Percentiles rank a stretch among this genome's conserved stretches.
Evolutionary conservation across 352 stramenopile genomes (phyloP).

Genomic region (Thalassiosira mediterranea): DNA sequence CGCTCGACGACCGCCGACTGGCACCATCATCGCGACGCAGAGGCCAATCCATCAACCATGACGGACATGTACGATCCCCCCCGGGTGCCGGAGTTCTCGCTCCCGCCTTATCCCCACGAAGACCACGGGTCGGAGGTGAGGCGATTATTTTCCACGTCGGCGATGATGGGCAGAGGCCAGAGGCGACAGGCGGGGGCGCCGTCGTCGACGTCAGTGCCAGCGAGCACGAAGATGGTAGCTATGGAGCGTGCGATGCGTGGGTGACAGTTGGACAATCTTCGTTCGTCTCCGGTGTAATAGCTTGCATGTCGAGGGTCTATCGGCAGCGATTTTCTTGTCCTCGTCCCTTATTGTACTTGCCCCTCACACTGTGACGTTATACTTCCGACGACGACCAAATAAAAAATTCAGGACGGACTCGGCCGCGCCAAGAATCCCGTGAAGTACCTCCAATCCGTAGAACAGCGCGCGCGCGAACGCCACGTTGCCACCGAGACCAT

Average conservation of each 20-base stretch:
- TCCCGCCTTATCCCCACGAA: conserved; percentile 69
- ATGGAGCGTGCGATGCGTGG: too few relatives aligned
- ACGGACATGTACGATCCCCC: conserved; percentile 72
- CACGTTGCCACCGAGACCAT: conserved; percentile 83
- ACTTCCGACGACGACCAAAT: not conserved
- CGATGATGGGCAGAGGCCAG: not conserved
- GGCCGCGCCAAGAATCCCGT: conserved; percentile 79
- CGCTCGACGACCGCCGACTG: not conserved
- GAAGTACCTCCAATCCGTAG: conserved; percentile 77
- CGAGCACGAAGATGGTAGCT: too few relatives aligned
- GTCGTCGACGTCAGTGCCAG: too few relatives aligned
- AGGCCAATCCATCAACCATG: conserved; percentile 55
- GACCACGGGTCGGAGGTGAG: conserved; percentile 58
- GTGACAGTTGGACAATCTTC: not conserved
- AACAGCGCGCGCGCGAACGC: conserved; percentile 82
- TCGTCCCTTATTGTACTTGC: not conserved
- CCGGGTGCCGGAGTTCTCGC: conserved; percentile 53
- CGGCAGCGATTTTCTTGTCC: not conserved
- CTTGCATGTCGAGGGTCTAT: not conserved
- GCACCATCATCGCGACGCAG: too few relatives aligned
- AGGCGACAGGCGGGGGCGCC: too few relatives aligned
- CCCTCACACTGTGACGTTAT: not conserved
- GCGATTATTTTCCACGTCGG: not conserved
- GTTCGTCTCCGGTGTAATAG: not conserved
- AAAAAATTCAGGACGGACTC: conserved; percentile 39